phyloP scores from a whole-genome alignment of 257 asterid species.

The Fraxinus pennsylvanica region DNA sequence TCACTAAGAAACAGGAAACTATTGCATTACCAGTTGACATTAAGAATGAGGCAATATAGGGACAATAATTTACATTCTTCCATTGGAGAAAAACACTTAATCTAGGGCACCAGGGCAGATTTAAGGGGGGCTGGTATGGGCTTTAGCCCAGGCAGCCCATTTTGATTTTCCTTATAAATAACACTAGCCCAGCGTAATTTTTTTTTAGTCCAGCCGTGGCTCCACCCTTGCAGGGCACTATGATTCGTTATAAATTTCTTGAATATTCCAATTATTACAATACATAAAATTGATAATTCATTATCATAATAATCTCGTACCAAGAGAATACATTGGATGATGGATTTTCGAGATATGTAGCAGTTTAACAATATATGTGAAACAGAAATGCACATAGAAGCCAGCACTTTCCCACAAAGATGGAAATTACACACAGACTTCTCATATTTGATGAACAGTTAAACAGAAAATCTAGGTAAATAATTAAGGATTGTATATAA shows the following conservation, averaged over 20 bases:
- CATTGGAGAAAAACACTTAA: constrained; percentile 3
- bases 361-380: background rate
- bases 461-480: constrained; percentile 11
- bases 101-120: background rate
- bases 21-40: constrained; percentile 7
- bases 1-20: constrained; percentile 7
- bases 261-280: background rate
- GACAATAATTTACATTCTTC: background rate
- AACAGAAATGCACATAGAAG: constrained; percentile 7
- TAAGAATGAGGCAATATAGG: constrained; percentile 7
- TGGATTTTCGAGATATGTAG: background rate
- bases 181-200: too few species aligned
- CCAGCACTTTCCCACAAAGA: background rate
- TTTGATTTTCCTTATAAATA: too few species aligned
- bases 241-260: background rate
- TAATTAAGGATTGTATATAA: background rate
- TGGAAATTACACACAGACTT: background rate
- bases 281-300: background rate
- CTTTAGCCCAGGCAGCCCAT: too few species aligned
- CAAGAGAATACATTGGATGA: constrained; percentile 14
- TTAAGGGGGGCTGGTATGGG: too few species aligned
- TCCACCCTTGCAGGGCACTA: background rate
- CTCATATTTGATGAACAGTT: constrained; percentile 5
- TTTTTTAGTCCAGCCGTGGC: too few species aligned
- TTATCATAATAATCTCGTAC: background rate